These are phyloP conservation scores for Phytophthora meadii DNA, from an alignment of 352 stramenopile genomes.

Conservation along the genomic window DNA sequence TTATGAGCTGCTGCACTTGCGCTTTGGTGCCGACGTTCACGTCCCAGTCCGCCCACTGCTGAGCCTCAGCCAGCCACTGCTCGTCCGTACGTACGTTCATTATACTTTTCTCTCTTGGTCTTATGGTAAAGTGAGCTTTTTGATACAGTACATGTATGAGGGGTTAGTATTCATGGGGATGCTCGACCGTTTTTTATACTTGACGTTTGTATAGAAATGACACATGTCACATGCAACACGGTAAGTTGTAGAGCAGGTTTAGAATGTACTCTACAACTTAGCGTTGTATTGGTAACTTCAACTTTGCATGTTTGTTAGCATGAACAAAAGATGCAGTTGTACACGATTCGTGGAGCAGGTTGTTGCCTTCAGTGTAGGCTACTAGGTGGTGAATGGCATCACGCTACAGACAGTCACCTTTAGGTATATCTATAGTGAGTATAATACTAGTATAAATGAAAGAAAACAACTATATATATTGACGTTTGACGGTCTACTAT, in stretches of 20 bases:
- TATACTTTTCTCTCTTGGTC: neutral
- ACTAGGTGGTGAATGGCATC: no score
- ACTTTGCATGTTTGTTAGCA: constrained; percentile 16
- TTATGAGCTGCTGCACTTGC: constrained; percentile 72
- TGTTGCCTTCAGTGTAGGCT: no score
- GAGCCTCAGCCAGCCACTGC: constrained; percentile 59
- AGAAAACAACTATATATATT: no score
- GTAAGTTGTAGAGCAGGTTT: constrained; percentile 10
- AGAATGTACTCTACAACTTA: neutral
- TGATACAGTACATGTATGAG: no score
- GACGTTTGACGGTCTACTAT: no score
- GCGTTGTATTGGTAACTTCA: constrained; percentile 6
- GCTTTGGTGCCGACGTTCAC: constrained; percentile 80
- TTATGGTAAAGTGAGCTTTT: constrained; percentile 15
- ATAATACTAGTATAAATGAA: no score
- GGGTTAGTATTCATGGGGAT: constrained; percentile 33
- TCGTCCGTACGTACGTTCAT: constrained; percentile 41
- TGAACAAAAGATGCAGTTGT: no score
- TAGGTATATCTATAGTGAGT: no score
- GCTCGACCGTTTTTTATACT: constrained; percentile 36
- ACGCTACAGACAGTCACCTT: no score
- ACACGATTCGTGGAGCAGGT: no score
- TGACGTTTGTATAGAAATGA: constrained; percentile 35
- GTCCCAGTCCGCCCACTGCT: constrained; percentile 90
- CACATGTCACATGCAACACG: constrained; percentile 20